phyloP scores from a whole-genome alignment of 306 rosid species.

The Clitoria ternatea region DNA sequence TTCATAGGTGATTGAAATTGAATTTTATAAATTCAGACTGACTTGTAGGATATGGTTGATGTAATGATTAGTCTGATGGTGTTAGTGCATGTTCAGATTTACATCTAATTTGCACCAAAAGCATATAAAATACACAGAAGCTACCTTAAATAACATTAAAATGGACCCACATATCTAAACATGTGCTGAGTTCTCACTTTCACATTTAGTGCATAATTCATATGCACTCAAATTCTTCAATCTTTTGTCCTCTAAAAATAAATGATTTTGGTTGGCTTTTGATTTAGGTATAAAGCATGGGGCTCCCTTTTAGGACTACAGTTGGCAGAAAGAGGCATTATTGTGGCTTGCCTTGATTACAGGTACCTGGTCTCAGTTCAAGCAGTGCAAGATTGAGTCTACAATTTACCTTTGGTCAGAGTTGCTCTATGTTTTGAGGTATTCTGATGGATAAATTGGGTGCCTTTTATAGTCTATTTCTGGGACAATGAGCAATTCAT shows the following conservation, averaged over 20 bases:
- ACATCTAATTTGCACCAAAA: too few species aligned
- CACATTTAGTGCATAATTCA: too few species aligned
- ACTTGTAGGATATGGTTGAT: background rate
- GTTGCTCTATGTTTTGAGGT: constrained; percentile 35
- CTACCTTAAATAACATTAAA: too few species aligned
- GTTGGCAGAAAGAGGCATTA: constrained; percentile 82
- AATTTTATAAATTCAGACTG: constrained; percentile 5
- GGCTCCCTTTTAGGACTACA: constrained; percentile 85
- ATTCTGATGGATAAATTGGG: constrained; percentile 29
- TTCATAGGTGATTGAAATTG: background rate
- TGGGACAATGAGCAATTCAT: constrained; percentile 18
- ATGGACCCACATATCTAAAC: too few species aligned
- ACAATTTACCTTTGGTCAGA: constrained; percentile 30
- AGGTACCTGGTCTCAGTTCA: constrained; percentile 63
- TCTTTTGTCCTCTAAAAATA: constrained; percentile 12
- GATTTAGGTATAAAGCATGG: constrained; percentile 94
- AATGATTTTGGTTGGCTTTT: constrained; percentile 29
- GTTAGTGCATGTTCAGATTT: too few species aligned
- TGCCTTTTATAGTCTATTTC: background rate
- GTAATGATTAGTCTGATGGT: constrained; percentile 4
- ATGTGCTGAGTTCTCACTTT: too few species aligned
- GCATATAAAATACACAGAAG: too few species aligned
- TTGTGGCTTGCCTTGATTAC: constrained; percentile 92
- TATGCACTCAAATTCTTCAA: background rate
- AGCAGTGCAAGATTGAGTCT: constrained; percentile 37